phyloP scores from a whole-genome alignment of 495 filamentous ascomycete genomes.

The Penicillium argentinense region DNA sequence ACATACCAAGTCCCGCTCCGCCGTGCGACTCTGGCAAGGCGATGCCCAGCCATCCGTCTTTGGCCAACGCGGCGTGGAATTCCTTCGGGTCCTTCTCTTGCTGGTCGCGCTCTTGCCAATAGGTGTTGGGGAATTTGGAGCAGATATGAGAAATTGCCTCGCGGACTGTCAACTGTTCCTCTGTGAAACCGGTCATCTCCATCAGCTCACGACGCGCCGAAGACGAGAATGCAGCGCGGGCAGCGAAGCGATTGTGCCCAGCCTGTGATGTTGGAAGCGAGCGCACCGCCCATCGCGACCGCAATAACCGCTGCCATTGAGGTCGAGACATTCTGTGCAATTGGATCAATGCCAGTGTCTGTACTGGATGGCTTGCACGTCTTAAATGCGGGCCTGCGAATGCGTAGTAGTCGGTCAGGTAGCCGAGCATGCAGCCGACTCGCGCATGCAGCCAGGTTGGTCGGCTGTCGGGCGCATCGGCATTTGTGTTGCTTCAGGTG shows the following conservation, averaged over 20 bases:
- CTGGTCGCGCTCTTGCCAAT: constrained; percentile 72
- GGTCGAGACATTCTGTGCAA: constrained; percentile 18
- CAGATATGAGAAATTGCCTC: constrained; percentile 71
- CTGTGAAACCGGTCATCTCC: constrained; percentile 70
- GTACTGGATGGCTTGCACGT: neutral
- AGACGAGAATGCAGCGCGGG: constrained; percentile 27
- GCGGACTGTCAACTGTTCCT: constrained; percentile 68
- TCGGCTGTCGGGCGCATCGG: neutral
- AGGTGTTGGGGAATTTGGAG: constrained; percentile 58
- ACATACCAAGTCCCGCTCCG: constrained; percentile 69
- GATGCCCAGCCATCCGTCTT: constrained; percentile 81
- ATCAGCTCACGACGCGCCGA: constrained; percentile 49
- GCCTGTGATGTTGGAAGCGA: neutral
- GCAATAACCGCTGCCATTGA: constrained; percentile 10
- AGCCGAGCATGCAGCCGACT: constrained; percentile 2
- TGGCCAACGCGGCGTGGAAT: constrained; percentile 72
- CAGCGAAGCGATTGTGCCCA: neutral
- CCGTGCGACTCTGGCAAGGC: constrained; percentile 71
- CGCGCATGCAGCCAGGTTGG: no score
- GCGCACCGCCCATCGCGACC: constrained; percentile 3
- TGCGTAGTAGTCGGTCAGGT: neutral
- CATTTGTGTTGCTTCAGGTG: no score
- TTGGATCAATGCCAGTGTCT: neutral
- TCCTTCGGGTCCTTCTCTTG: constrained; percentile 67
- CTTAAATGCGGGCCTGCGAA: neutral